Conservation (phyloP, 2,329 filamentous ascomycete species). For the Colletotrichum spinosum region DNA sequence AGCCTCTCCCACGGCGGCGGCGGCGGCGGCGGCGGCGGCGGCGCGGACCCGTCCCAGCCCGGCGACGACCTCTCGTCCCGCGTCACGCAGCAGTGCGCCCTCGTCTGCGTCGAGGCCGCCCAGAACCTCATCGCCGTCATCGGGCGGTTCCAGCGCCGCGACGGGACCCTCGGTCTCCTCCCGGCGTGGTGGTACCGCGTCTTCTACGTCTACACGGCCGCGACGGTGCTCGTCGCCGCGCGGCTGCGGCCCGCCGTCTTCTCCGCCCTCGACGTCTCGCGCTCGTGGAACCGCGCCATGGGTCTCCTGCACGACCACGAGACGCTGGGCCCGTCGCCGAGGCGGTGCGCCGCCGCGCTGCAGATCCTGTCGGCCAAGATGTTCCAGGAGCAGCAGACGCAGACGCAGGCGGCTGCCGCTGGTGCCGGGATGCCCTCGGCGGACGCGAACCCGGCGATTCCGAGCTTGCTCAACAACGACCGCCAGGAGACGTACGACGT, state of each 20-base stretch:
- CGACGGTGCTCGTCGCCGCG: constrained; percentile 50
- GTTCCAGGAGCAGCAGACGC: constrained; percentile 40
- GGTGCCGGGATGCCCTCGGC: neutral
- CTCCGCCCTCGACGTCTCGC: constrained; percentile 40
- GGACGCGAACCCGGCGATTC: neutral
- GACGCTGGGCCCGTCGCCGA: constrained; percentile 47
- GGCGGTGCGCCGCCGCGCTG: constrained; percentile 47
- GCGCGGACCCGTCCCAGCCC: constrained; percentile 14
- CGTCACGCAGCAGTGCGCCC: constrained; percentile 47
- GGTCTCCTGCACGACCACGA: constrained; percentile 48
- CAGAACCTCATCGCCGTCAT: constrained; percentile 47
- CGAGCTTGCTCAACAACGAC: neutral
- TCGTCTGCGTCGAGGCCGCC: constrained; percentile 49
- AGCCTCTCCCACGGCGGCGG: constrained; percentile 43
- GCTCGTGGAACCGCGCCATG: constrained; percentile 49
- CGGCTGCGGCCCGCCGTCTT: constrained; percentile 49
- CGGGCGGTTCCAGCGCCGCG: constrained; percentile 44
- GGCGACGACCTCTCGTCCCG: constrained; percentile 43
- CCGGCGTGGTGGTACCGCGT: constrained; percentile 55
- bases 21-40: constrained; percentile 35
- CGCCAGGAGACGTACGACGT: constrained; percentile 30
- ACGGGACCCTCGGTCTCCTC: constrained; percentile 48
- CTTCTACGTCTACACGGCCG: constrained; percentile 51
- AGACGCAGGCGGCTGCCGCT: neutral
- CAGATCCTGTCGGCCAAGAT: constrained; percentile 50